Conservation (phyloP, 768 basidiomycete genomes). For the Crassisporium funariophilum region DNA sequence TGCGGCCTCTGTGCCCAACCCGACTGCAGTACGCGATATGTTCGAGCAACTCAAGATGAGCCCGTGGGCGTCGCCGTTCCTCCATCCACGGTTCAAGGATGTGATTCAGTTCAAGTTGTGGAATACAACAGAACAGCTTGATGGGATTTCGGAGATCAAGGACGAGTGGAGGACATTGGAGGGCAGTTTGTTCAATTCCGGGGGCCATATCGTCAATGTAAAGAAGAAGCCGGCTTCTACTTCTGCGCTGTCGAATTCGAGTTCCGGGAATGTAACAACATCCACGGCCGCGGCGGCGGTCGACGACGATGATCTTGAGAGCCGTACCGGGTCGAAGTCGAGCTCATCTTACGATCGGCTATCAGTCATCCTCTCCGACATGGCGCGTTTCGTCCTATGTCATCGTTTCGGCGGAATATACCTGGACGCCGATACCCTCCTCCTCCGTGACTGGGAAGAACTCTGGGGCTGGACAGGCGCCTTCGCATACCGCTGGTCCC, state of each 20-base stretch:
- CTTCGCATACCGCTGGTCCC: slow-evolving; percentile 95
- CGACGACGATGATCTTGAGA: slow-evolving; percentile 56
- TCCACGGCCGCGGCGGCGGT: slow-evolving; percentile 45
- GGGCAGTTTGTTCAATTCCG: slow-evolving; percentile 83
- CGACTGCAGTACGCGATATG: slow-evolving; percentile 80
- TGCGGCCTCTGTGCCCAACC: slow-evolving; percentile 81
- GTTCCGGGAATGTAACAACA: slow-evolving; percentile 50
- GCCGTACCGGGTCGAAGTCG: slow-evolving; percentile 89
- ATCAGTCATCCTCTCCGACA: slow-evolving; percentile 91
- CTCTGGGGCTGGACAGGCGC: slow-evolving; percentile 94
- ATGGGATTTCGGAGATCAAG: slow-evolving; percentile 81
- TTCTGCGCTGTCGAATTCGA: slow-evolving; percentile 31
- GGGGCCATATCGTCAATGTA: slow-evolving; percentile 73
- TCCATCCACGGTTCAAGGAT: slow-evolving; percentile 86
- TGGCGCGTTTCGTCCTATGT: slow-evolving; percentile 94
- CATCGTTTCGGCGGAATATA: slow-evolving; percentile 95
- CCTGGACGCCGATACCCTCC: slow-evolving; percentile 90
- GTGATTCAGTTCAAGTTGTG: slow-evolving; percentile 92
- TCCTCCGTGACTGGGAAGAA: slow-evolving; percentile 96
- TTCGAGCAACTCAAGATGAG: slow-evolving; percentile 72
- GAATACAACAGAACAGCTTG: slow-evolving; percentile 96
- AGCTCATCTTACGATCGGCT: slow-evolving; percentile 86
- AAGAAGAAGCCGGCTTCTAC: slow-evolving; percentile 36
- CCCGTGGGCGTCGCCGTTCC: slow-evolving; percentile 91
- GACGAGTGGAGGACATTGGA: slow-evolving; percentile 82